A percentile compares a stretch with the other conserved stretches of the same genome.
These are phyloP conservation scores for Ogataea minuta DNA, from an alignment of 805 yeast species.

Conservation along the genomic window DNA sequence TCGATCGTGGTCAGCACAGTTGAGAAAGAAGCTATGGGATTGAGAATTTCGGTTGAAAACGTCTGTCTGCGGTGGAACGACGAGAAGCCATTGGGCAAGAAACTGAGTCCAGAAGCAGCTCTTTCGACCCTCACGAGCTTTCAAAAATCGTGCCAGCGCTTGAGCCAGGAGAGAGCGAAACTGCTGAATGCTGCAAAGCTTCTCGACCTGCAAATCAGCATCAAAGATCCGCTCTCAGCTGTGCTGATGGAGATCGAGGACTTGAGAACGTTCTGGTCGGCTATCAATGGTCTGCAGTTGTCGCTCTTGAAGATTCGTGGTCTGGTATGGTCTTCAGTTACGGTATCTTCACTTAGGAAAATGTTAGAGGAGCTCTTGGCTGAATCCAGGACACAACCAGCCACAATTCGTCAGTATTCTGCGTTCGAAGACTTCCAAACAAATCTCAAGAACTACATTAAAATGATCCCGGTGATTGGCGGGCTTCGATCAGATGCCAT, in stretches of 20 bases:
- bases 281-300: constrained; percentile 51
- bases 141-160: constrained; percentile 16
- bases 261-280: constrained; percentile 60
- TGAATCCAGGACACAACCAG: constrained; percentile 51
- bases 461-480: constrained; percentile 38
- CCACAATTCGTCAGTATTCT: constrained; percentile 59
- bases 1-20: constrained; percentile 42
- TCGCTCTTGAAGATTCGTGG: constrained; percentile 42
- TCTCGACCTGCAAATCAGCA: constrained; percentile 34
- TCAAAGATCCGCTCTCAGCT: constrained; percentile 30
- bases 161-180: constrained; percentile 17
- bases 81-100: constrained; percentile 46
- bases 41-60: constrained; percentile 33
- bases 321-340: constrained; percentile 48
- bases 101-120: constrained; percentile 43
- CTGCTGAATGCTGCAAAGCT: constrained; percentile 35
- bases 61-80: constrained; percentile 47
- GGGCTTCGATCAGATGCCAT: constrained; percentile 57
- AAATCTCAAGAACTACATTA: constrained; percentile 40
- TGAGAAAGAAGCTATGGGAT: constrained; percentile 39
- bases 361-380: constrained; percentile 50
- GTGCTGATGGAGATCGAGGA: constrained; percentile 52
- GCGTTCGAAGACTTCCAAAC: constrained; percentile 63
- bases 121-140: constrained; percentile 35
- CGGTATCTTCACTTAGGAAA: constrained; percentile 43